Base-by-base conservation (phyloP, 768 basidiomycete genomes). In the Guyanaporus albipodus region DNA sequence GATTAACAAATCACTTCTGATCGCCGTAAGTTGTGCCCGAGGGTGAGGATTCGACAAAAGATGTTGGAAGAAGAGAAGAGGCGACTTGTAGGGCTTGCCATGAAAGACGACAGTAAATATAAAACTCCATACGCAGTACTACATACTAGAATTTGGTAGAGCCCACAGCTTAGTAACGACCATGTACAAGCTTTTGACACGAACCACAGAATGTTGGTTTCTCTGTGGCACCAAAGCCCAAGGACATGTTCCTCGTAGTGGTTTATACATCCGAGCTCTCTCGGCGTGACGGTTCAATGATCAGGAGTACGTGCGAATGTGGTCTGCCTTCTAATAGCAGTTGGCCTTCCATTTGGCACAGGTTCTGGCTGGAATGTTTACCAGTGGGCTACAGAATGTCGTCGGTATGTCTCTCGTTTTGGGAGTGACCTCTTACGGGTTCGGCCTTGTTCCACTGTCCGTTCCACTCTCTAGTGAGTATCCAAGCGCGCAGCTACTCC, bases 401-500 rank as follows among this genome's bases (percentile, higher is more conserved):
- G 38, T 53, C 12, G 50, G 39, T 11, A 83, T 90, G 83, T 75
- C 83, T 21, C 67, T 71, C 34, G 60, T 81, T 4, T 70, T 91
- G 33, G 87, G 81, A 34, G 71, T 70, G 18, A 71, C 74, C 9
- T 83, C 84, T 1, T 89, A 91, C 55, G 74, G 70, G 18, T 73
- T 79, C 21, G 92, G 91, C 28, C 79, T 85, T 54, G 61, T 87
- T 28, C 94, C 94, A 1, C 65, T 96, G 28, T 82, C 79, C 33
- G 77, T 91, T 55, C 68, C 78, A 21, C 80, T 87, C 56, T 85
- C 86, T 34, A 81, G 85, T 87, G 37, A 49, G 57, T 55, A 29
- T 37, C 19, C 29, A 26, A 45, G n/a, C 33, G 38, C 54, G 41
- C 49, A 47, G 42, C n/a, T 29, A 23, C 36, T 5, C 22, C 41